Conservation (phyloP, 2,329 filamentous ascomycete species). For the Cladophialophora carrionii region DNA sequence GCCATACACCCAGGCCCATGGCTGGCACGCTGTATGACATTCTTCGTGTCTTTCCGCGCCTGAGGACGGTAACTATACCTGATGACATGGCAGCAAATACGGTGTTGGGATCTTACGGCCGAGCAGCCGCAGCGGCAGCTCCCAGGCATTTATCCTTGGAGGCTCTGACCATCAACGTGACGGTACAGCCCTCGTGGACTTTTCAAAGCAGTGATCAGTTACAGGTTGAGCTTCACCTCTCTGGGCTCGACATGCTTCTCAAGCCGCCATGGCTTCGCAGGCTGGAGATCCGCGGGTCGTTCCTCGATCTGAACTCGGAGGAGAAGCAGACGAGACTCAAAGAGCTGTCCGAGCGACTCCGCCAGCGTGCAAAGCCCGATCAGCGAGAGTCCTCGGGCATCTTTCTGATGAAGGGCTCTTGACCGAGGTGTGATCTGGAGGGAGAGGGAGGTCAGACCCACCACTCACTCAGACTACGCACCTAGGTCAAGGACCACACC, state of each 20-base stretch:
- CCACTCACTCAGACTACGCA: background rate
- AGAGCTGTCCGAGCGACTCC: constrained; percentile 10
- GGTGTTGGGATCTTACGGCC: background rate
- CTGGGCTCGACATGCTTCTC: background rate
- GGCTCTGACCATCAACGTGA: background rate
- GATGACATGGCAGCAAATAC: constrained; percentile 2
- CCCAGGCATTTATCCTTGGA: background rate
- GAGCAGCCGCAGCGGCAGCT: background rate
- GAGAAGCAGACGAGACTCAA: constrained; percentile 4
- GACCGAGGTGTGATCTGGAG: background rate
- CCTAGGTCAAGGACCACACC: background rate
- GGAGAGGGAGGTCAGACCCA: no score
- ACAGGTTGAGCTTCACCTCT: background rate
- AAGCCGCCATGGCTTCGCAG: constrained; percentile 23
- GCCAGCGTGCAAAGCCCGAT: constrained; percentile 12
- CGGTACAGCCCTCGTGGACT: background rate
- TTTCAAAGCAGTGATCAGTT: background rate
- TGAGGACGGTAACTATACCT: constrained; percentile 4
- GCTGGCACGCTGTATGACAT: constrained; percentile 14
- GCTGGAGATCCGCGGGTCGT: constrained; percentile 14
- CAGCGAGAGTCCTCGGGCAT: constrained; percentile 18
- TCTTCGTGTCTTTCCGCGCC: constrained; percentile 10
- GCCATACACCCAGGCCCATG: background rate
- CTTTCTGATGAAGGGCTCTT: constrained; percentile 11
- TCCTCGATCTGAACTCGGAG: background rate